These are phyloP conservation scores for Biscogniauxia mediterranea DNA, from an alignment of 2,329 filamentous ascomycete genomes.

Conservation along the genomic window DNA sequence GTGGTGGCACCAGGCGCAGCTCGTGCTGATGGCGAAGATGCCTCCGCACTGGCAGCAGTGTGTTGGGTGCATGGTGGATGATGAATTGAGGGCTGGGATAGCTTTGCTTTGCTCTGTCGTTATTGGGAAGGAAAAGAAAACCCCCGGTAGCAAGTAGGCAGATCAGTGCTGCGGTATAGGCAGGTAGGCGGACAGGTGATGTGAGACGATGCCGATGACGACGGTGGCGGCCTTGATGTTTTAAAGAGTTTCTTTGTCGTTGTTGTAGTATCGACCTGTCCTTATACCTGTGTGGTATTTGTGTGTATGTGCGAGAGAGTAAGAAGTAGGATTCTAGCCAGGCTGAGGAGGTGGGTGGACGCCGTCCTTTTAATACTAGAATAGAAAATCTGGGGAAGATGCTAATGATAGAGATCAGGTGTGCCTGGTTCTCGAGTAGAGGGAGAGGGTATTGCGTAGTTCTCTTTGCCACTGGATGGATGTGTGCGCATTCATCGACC, in stretches of 20 bases:
- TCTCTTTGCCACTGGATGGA: neutral
- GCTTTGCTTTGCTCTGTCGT: neutral
- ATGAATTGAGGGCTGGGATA: neutral
- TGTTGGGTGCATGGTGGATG: slow-evolving; percentile 26
- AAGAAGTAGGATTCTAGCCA: too few species aligned
- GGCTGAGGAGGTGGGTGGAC: neutral
- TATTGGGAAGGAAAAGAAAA: too few species aligned
- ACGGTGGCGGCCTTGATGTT: too few species aligned
- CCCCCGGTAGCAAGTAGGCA: too few species aligned
- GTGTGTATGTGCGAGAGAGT: too few species aligned
- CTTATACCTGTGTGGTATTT: too few species aligned
- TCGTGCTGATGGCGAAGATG: slow-evolving; percentile 31
- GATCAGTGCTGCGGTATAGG: too few species aligned
- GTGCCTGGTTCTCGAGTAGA: too few species aligned
- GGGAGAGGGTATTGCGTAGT: neutral
- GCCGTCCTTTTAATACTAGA: neutral
- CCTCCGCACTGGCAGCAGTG: slow-evolving; percentile 33
- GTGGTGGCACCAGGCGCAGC: slow-evolving; percentile 32
- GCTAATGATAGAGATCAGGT: neutral
- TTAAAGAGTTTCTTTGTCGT: neutral
- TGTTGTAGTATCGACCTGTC: too few species aligned
- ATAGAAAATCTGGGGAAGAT: neutral
- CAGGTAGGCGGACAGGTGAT: neutral
- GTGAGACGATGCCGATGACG: neutral
- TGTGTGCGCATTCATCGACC: neutral